Conservation (phyloP, 441 rosid genomes). For the Aquilaria agallochum region DNA sequence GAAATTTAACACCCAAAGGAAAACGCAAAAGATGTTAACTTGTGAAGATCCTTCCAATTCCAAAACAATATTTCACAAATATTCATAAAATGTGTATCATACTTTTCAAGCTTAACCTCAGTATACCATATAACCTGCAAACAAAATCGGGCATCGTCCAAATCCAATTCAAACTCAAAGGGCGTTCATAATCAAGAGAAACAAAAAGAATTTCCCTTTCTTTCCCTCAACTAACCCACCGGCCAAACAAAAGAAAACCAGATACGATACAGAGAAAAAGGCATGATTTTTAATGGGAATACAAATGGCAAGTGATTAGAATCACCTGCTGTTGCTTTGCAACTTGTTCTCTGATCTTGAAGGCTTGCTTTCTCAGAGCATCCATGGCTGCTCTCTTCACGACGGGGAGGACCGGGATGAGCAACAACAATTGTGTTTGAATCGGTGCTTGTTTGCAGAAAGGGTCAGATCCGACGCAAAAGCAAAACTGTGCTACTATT, state of each 20-base stretch:
- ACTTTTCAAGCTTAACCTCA: background rate
- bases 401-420: too few species aligned
- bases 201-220: background rate
- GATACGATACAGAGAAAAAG: background rate
- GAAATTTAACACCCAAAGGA: too few species aligned
- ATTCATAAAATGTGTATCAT: background rate
- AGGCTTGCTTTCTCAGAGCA: slow-evolving; percentile 85
- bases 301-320: background rate
- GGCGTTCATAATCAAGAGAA: background rate
- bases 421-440: too few species aligned
- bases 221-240: slow-evolving; percentile 8
- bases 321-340: slow-evolving; percentile 86
- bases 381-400: slow-evolving; percentile 42
- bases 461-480: too few species aligned
- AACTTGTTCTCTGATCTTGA: slow-evolving; percentile 86
- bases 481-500: too few species aligned
- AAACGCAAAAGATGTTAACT: too few species aligned
- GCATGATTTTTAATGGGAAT: background rate
- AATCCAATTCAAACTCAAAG: background rate
- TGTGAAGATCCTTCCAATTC: too few species aligned
- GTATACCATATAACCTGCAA: background rate
- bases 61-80: too few species aligned
- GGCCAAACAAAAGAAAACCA: slow-evolving; percentile 6
- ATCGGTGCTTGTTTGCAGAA: too few species aligned
- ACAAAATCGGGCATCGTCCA: background rate